These are phyloP conservation scores for Fusarium tuaranense DNA, from an alignment of 2,329 filamentous ascomycete genomes.

Conservation along the genomic window DNA sequence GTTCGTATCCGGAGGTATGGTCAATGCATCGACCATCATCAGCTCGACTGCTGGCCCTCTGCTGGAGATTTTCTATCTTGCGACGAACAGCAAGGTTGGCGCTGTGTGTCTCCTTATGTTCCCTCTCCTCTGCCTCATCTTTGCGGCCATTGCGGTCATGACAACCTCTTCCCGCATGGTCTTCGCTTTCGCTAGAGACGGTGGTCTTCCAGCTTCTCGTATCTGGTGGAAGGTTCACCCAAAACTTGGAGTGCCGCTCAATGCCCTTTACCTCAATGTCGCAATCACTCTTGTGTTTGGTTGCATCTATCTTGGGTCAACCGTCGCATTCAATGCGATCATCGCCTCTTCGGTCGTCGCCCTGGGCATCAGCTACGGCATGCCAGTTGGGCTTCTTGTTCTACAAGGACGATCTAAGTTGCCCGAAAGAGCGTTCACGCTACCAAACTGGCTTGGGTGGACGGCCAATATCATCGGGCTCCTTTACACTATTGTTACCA, in stretches of 20 bases:
- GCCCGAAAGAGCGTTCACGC: slow-evolving; percentile 59
- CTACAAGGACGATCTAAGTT: slow-evolving; percentile 73
- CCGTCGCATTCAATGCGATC: slow-evolving; percentile 76
- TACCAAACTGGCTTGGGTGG: slow-evolving; percentile 53
- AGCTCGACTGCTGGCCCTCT: slow-evolving; percentile 67
- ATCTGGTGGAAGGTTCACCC: slow-evolving; percentile 73
- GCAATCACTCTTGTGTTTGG: slow-evolving; percentile 75
- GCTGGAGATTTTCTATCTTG: slow-evolving; percentile 71
- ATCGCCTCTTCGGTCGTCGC: slow-evolving; percentile 78
- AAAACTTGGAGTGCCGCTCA: slow-evolving; percentile 72
- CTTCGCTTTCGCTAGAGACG: slow-evolving; percentile 73
- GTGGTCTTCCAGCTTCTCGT: slow-evolving; percentile 71
- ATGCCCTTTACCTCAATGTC: slow-evolving; percentile 71
- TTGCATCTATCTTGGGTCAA: slow-evolving; percentile 76
- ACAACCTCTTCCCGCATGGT: slow-evolving; percentile 75
- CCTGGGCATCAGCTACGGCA: slow-evolving; percentile 78
- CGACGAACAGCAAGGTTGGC: slow-evolving; percentile 70
- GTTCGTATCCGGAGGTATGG: slow-evolving; percentile 71
- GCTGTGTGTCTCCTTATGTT: slow-evolving; percentile 76
- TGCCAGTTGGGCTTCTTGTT: slow-evolving; percentile 78
- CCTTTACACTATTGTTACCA: slow-evolving; percentile 73
- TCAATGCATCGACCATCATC: slow-evolving; percentile 59
- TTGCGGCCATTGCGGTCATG: slow-evolving; percentile 73
- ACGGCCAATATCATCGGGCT: slow-evolving; percentile 59
- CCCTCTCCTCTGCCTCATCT: slow-evolving; percentile 71